Conservation (phyloP, 768 basidiomycete genomes). For the Boletus sp. region DNA sequence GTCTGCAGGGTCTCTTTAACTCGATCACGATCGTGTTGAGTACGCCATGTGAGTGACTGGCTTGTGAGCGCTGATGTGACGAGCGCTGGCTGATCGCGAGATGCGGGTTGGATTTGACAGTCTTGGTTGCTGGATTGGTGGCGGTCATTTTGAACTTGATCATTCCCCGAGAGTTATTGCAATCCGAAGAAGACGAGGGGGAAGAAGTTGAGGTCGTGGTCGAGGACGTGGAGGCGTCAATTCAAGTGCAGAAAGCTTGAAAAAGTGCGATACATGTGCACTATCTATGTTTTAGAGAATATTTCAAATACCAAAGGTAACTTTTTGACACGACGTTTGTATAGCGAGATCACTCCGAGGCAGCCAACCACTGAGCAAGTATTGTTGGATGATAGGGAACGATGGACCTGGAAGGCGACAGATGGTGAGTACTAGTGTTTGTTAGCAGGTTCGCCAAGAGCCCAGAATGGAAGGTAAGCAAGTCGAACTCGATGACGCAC, state of each 20-base stretch:
- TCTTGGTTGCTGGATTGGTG: conserved; percentile 56
- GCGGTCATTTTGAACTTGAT: conserved; percentile 59
- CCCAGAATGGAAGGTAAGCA: no score
- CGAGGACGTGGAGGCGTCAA: conserved; percentile 27
- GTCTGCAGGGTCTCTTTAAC: conserved; percentile 66
- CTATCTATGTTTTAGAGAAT: no score
- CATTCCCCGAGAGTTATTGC: conserved; percentile 39
- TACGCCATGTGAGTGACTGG: conserved; percentile 66
- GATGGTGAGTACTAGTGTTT: no score
- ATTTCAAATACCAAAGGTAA: no score
- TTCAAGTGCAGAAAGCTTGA: not conserved
- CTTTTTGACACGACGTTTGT: no score
- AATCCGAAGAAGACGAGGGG: conserved; percentile 21
- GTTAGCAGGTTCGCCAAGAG: no score
- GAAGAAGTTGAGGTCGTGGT: conserved; percentile 14
- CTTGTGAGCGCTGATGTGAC: not conserved
- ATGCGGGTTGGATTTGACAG: conserved; percentile 26
- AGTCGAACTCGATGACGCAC: no score
- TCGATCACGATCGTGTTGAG: conserved; percentile 79
- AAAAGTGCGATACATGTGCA: no score
- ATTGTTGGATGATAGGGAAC: not conserved
- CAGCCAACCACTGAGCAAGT: not conserved
- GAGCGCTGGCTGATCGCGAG: not conserved
- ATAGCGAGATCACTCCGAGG: no score
- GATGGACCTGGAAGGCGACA: no score